Percentiles rank a stretch among this genome's conserved stretches.
These are phyloP conservation scores for Populus trichocarpa DNA, from an alignment of 441 rosid species.

Conservation along the genomic window DNA sequence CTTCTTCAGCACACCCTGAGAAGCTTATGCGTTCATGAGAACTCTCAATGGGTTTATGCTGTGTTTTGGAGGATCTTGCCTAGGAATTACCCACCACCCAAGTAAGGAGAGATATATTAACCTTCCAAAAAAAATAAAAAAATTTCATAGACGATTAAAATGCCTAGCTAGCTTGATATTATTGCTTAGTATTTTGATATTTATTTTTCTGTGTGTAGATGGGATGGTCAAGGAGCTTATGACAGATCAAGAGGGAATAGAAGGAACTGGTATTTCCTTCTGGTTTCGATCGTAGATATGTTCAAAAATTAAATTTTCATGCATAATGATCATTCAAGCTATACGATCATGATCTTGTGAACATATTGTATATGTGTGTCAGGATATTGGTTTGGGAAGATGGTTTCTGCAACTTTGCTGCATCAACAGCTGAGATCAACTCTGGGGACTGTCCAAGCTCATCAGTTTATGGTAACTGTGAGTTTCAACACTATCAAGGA, in stretches of 20 bases:
- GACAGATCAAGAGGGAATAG: constrained; percentile 97
- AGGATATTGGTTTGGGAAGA: constrained; percentile 99
- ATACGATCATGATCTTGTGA: background rate
- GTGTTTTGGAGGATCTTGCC: constrained; percentile 99
- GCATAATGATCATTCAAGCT: background rate
- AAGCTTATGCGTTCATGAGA: constrained; percentile 83
- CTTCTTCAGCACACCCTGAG: constrained; percentile 96
- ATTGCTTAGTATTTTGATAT: background rate
- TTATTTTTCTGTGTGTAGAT: constrained; percentile 40
- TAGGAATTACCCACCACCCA: constrained; percentile 97
- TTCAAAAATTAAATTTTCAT: background rate
- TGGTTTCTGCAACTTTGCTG: constrained; percentile 96
- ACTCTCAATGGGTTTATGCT: constrained; percentile 97
- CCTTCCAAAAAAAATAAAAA: background rate
- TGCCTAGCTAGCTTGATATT: background rate
- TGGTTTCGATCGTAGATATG: background rate
- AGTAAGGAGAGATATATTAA: constrained; percentile 45
- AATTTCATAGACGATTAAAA: background rate
- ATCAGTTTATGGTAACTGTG: constrained; percentile 48
- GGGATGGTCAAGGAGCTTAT: constrained; percentile 96
- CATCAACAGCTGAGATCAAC: constrained; percentile 55
- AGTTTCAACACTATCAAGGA: constrained; percentile 78
- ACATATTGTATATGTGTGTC: constrained; percentile 3
- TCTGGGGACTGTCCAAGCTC: constrained; percentile 59
- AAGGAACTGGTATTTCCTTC: constrained; percentile 74